Evolutionary conservation across 352 stramenopile species (phyloP), one percentile per base, ranked within the genome.

Genomic region (Globisporangium alternatum): DNA sequence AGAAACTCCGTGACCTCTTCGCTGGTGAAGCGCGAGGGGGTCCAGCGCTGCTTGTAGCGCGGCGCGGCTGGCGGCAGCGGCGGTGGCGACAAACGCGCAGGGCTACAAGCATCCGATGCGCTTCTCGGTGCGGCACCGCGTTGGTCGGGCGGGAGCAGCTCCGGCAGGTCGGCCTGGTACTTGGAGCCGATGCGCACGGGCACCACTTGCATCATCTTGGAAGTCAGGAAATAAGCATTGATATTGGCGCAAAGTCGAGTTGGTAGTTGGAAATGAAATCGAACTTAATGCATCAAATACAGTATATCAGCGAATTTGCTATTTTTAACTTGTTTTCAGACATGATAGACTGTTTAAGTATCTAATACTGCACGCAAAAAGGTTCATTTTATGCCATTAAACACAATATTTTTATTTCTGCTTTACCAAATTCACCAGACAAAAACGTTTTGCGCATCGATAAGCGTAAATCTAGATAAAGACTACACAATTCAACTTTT

Each of bases 131-230:
- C 45, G 13, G n/a, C 43, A 2, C 31, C 21, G 7, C 65, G 73
- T 51, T 81, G 55, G 25, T 71, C 53, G 1, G 58, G 63, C 35
- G 76, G 51, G 60, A 83, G 67, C 60, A 90, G 67, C 45, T 69
- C 31, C 48, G 81, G 81, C 49, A 92, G 78, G 54, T 89, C 69
- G 8, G 80, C 81, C 58, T 88, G 79, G 51, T 74, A 85, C 56
- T 60, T 62, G 28, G 58, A 56, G 48, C 77, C 77, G 22, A 78
- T 56, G 52, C 69, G 62, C 37, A 77, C 70, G 6, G 68, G 66
- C 69, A 48, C 39, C 33, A 68, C 43, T 60, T 64, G 60, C 63
- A 68, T 68, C 62, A 62, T 67, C 49, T 10, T 41, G 22, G 21
- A 19, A 44, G 2, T 41, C 35, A 9, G 5, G n/a, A 43, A 48